Conservation (phyloP, 768 basidiomycete species). For the Mycena floridula region DNA sequence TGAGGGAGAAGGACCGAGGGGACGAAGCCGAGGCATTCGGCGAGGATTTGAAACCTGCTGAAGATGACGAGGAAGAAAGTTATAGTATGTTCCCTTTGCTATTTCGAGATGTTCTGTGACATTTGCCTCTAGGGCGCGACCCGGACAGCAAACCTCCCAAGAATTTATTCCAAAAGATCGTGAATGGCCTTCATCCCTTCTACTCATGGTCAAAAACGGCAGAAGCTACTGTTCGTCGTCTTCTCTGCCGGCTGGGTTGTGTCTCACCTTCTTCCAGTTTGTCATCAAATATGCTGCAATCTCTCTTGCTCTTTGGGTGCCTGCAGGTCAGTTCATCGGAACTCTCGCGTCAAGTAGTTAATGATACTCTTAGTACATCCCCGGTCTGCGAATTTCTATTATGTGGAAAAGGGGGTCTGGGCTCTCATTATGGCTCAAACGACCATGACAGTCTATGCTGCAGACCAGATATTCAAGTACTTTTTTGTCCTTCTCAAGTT, state of each 20-base stretch:
- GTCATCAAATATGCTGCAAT: slow-evolving; percentile 44
- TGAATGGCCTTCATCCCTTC: slow-evolving; percentile 24
- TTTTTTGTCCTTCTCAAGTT: slow-evolving; percentile 4
- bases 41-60: slow-evolving; percentile 15
- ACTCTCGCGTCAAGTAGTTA: too few species aligned
- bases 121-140: slow-evolving; percentile 24
- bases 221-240: slow-evolving; percentile 28
- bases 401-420: slow-evolving; percentile 42
- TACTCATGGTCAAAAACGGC: slow-evolving; percentile 36
- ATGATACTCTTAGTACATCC: too few species aligned
- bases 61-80: slow-evolving; percentile 9
- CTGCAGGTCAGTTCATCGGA: too few species aligned
- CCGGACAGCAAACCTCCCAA: slow-evolving; percentile 44
- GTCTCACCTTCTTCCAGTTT: slow-evolving; percentile 24
- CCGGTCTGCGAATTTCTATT: slow-evolving; percentile 29
- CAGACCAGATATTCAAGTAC: slow-evolving; percentile 51
- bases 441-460: slow-evolving; percentile 47
- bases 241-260: not conserved
- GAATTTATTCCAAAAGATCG: slow-evolving; percentile 33
- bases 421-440: slow-evolving; percentile 59
- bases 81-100: slow-evolving; percentile 8
- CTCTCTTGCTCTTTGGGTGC: slow-evolving; percentile 47
- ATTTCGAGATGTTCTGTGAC: not conserved
- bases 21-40: slow-evolving; percentile 16
- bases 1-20: slow-evolving; percentile 17